These are phyloP conservation scores for Yarrowia porcina DNA, from an alignment of 805 yeast genomes.

Conservation along the genomic window DNA sequence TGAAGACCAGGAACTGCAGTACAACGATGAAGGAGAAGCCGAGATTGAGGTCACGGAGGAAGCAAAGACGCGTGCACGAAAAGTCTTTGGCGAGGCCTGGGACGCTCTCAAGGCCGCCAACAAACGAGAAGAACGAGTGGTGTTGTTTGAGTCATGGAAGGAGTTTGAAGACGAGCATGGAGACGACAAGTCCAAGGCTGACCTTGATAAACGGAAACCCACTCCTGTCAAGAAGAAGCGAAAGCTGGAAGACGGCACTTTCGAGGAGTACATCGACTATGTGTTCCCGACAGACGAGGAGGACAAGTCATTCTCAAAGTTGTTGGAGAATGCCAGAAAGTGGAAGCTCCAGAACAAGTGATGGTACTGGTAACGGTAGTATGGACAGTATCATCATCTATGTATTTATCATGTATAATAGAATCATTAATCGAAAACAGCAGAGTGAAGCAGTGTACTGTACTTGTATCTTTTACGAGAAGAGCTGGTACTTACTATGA, in stretches of 20 bases:
- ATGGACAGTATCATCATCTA: too few species aligned
- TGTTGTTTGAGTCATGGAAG: conserved; percentile 58
- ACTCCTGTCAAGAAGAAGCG: conserved; percentile 56
- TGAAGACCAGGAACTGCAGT: conserved; percentile 43
- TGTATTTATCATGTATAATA: conserved; percentile 20
- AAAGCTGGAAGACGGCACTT: conserved; percentile 44
- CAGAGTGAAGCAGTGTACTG: neutral
- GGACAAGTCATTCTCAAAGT: conserved; percentile 35
- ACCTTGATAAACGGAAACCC: conserved; percentile 41
- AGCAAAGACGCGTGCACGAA: conserved; percentile 52
- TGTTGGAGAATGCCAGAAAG: conserved; percentile 48
- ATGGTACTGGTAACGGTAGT: neutral
- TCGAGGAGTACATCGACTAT: conserved; percentile 57
- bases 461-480: too few species aligned
- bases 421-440: neutral
- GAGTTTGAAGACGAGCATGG: conserved; percentile 69
- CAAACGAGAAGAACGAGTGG: conserved; percentile 46
- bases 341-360: conserved; percentile 42
- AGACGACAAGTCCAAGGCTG: conserved; percentile 38
- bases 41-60: conserved; percentile 50
- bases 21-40: conserved; percentile 48
- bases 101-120: conserved; percentile 41
- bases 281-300: conserved; percentile 62
- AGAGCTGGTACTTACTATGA: too few species aligned
- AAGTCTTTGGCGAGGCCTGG: conserved; percentile 55